Base-by-base conservation (phyloP, 1,284 basidiomycete species). In the Neotropicomus parvogracilis region DNA sequence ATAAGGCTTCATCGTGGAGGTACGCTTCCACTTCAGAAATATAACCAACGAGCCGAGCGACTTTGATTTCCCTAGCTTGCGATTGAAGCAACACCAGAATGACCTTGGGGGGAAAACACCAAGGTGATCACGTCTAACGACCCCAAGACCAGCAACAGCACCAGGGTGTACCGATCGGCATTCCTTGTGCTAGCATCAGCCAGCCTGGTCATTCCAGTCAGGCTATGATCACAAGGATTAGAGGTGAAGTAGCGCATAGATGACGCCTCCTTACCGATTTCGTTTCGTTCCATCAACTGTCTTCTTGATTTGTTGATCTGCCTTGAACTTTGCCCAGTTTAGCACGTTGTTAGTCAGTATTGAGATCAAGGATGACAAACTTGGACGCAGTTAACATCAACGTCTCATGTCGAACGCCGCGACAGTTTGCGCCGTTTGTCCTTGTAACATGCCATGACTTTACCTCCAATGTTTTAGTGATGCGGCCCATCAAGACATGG, bases 21-120 rank as follows among this genome's bases (percentile, higher is more conserved):
- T 99, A 99, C 7, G 89, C 90, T 0, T 95, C 88, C 56, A 95
- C 87, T 66, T 98, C 95, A 6, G 85, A 82, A 47, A 99, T 88
- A 67, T 97, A 97, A 70, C 95, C 97, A 46, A 88, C 86, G 14
- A 99, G 81, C 77, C 98, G 95, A 2, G 88, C 91, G 46, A 99
- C 97, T 79, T 97, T 99, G 74, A 97, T 85, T 70, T 97, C 92
- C 58, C 81, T 84, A 97, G 72, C 57, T 97, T 97, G 53, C 91
- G 83, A 72, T 92, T 95, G 79, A 98, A 99, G 70, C 90, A 94
- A 58, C 79, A 90, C 79, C 91, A 99, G 29, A n/a, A 99, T 80
- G 46, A 99, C 91, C 69, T 99, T 99, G 99, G 78, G 1, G 97
- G 97, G 71, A 99, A 99, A 40, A 99, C 95, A 46, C 97, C 97